phyloP scores from a whole-genome alignment of 768 basidiomycete species.

The Zangia roseola region DNA sequence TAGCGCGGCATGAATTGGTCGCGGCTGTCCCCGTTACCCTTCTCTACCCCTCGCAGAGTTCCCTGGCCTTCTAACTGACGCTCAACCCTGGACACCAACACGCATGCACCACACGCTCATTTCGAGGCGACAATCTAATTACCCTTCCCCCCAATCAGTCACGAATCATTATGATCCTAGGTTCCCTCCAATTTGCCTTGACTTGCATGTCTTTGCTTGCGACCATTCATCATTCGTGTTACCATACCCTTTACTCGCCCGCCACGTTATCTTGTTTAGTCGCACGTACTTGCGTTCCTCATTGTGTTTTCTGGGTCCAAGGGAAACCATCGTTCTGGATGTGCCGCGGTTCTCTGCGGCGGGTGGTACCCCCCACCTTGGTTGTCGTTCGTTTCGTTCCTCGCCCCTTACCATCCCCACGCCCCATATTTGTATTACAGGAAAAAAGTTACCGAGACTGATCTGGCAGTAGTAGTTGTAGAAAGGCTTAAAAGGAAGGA shows the following conservation, averaged over 20 bases:
- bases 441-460: conserved; percentile 21
- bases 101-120: conserved; percentile 17
- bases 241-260: conserved; percentile 31
- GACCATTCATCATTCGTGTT: conserved; percentile 24
- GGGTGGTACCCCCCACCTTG: conserved; percentile 12
- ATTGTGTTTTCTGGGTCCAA: conserved; percentile 20
- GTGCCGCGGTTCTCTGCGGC: conserved; percentile 13
- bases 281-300: conserved; percentile 22
- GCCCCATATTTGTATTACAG: conserved; percentile 21
- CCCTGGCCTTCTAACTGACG: conserved; percentile 10
- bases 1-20: conserved; percentile 38
- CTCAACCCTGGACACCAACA: conserved; percentile 12
- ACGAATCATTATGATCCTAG: conserved; percentile 25
- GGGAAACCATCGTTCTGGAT: conserved; percentile 21
- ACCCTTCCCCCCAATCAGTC: conserved; percentile 14
- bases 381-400: conserved; percentile 12
- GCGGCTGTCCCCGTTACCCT: conserved; percentile 1
- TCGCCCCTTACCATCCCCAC: conserved; percentile 1
- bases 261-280: conserved; percentile 31
- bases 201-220: conserved; percentile 31
- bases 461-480: conserved; percentile 30
- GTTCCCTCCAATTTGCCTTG: conserved; percentile 10
- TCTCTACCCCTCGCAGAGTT: conserved; percentile 11
- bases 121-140: conserved; percentile 29
- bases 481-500: conserved; percentile 27